phyloP scores from a whole-genome alignment of 2,329 filamentous ascomycete species.

The Triangularia setosa region DNA sequence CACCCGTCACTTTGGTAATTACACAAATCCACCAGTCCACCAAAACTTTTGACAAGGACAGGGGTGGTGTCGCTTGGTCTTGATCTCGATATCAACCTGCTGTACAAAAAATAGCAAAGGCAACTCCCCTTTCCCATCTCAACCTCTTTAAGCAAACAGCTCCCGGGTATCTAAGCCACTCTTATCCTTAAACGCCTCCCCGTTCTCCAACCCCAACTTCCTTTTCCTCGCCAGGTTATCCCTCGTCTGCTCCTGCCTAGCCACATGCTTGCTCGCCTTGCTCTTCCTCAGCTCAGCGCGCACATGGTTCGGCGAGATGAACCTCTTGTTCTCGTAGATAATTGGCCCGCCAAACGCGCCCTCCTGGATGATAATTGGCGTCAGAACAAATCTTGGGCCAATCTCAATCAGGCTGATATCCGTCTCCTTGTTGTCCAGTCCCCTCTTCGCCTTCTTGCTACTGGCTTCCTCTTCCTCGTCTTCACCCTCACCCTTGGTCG shows the following conservation, averaged over 20 bases:
- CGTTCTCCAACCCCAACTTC: slow-evolving; percentile 68
- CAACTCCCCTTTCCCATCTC: background rate
- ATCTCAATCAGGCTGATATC: slow-evolving; percentile 87
- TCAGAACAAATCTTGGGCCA: slow-evolving; percentile 86
- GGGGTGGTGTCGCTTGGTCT: background rate
- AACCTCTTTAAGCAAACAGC: slow-evolving; percentile 26
- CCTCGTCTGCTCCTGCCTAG: slow-evolving; percentile 67
- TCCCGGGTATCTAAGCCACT: slow-evolving; percentile 66
- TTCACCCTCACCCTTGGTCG: slow-evolving; percentile 42
- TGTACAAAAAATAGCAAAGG: background rate
- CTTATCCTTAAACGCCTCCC: slow-evolving; percentile 53
- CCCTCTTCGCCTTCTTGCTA: slow-evolving; percentile 39
- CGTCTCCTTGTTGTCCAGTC: slow-evolving; percentile 52
- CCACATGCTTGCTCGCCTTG: slow-evolving; percentile 75
- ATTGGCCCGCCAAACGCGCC: slow-evolving; percentile 93
- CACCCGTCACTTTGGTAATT: background rate
- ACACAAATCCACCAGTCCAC: background rate
- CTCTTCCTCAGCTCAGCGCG: slow-evolving; percentile 72
- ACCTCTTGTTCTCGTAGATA: slow-evolving; percentile 97
- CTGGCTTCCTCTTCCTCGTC: slow-evolving; percentile 37
- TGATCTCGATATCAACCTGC: background rate
- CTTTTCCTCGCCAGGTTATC: slow-evolving; percentile 72
- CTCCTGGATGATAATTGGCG: slow-evolving; percentile 92
- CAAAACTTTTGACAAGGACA: background rate
- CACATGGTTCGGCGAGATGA: slow-evolving; percentile 93